Evolutionary conservation across 208 protist genomes (phyloP), one percentile per base, ranked within the genome.

Genomic region (Leishmania tarentolae): DNA sequence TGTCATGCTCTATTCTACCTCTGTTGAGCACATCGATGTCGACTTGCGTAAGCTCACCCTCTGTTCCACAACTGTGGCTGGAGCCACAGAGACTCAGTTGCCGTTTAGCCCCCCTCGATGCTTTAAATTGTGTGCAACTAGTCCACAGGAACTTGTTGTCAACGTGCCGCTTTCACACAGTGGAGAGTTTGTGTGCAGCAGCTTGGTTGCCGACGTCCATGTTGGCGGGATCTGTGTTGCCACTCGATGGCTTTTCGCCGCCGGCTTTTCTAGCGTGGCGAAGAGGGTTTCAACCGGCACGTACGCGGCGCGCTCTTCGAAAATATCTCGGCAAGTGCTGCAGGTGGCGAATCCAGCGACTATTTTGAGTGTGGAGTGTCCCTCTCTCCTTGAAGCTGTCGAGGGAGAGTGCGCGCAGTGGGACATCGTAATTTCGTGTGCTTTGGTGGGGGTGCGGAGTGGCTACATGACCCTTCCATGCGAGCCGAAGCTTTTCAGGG

Each of bases 371-470:
- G 70, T 90, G 37, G 75, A 88, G 46, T 83, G 82, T 78, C 82
- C 88, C 3, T 80, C 80, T 50, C 61, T 78, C 35, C 74, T 92
- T n/a, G 79, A 83, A 72, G 88, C 78, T 24, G 80, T 94, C 37
- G 91, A 94, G 81, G 91, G 91, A 8, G 91, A 94, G 75, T 84
- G 83, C n/a, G 81, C 87, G 11, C 71, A 66, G 79, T 75, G 88
- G 28, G 78, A 86, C 63, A 79, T 94, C 50, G 61, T 83, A 1
- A 74, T 94, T 47, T 83, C 68, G 24, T 86, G 88, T 35, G 72
- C 83, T 11, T 72, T 70, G 2, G 69, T 85, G 21, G 57, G 77
- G 28, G 71, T 82, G 40, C 79, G 50, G 11, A 86, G 80, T 47
- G 81, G 81, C 70, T 83, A 44, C 75, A 81, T 94, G 86, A 78